Evolutionary conservation across 306 rosid species (phyloP), one percentile per base, ranked within the genome.

Genomic region (Sphenostylis stenocarpa): DNA sequence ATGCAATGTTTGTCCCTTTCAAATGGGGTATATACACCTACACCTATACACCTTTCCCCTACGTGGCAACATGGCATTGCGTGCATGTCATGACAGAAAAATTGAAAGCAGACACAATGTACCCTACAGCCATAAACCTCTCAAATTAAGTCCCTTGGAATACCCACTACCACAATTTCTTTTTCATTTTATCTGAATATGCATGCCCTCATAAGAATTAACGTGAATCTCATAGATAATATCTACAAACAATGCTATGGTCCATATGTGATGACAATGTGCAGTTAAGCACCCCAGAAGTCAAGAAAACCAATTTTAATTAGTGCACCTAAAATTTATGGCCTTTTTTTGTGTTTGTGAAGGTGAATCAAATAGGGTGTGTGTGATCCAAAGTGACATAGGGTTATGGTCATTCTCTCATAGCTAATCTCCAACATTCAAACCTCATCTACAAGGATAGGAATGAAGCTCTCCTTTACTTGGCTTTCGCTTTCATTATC

Each of bases 401-500:
- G 39, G 68, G 77, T 78, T 75, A 79, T 79, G 90, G 83, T 75
- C 83, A 81, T 81, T 72, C 64, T 81, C 57, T 70, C 17, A 6
- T 43, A 38, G 76, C 82, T 47, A 53, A 86, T 88, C 88, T 85
- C 85, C 87, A 86, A 61, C 96, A 73, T 83, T 73, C 88, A 90
- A 89, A 78, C 91, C 97, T 92, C 75, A 90, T 92, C 99, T 68
- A 20, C 52, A 81, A 89, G 74, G 85, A 82, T 77, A 85, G 91
- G 91, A 85, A 76, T 85, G 93, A 90, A 90, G 95, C 88, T 88
- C 86, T 89, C 84, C 36, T 90, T 85, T 41, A 82, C 6, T 76
- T 60, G 55, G 79, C 89, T 86, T 82, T 95, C 97, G 31, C 73
- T 90, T 86, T 94, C 98, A 38, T 90, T 86, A 88, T 91, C 93